Percentiles rank a stretch among this genome's conserved stretches.
These are phyloP conservation scores for Diaporthe ampelina DNA, from an alignment of 2,329 filamentous ascomycete genomes.

Conservation along the genomic window DNA sequence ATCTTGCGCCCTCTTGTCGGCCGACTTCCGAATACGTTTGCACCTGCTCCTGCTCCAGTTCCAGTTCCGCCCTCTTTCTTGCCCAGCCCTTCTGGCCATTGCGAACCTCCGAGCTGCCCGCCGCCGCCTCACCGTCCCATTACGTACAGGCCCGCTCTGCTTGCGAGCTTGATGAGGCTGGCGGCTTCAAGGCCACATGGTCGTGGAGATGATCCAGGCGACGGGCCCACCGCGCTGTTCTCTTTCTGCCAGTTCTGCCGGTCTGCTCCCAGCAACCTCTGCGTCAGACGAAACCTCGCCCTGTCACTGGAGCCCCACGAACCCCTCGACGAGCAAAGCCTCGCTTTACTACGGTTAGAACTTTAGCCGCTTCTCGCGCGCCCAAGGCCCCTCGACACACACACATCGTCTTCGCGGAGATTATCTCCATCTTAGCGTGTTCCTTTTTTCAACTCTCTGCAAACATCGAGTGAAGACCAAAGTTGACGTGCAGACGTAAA, in stretches of 20 bases:
- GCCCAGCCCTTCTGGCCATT: background rate
- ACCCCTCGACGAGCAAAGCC: slow-evolving; percentile 12
- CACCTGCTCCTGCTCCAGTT: background rate
- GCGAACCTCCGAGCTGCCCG: slow-evolving; percentile 32
- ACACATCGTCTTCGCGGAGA: background rate
- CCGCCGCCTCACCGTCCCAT: slow-evolving; percentile 24
- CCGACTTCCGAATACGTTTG: slow-evolving; percentile 34
- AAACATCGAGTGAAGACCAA: background rate
- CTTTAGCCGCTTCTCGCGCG: slow-evolving; percentile 25
- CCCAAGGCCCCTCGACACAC: background rate
- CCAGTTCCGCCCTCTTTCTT: background rate
- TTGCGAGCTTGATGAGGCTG: slow-evolving; percentile 27
- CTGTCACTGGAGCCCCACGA: slow-evolving; percentile 17
- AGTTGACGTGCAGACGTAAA: background rate
- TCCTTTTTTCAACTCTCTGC: background rate
- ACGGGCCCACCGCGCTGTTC: background rate
- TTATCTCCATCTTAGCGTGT: background rate
- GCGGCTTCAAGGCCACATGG: slow-evolving; percentile 23
- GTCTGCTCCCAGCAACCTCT: background rate
- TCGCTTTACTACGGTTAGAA: background rate
- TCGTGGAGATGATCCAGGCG: slow-evolving; percentile 7
- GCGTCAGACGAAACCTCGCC: slow-evolving; percentile 27
- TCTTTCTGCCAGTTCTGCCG: slow-evolving; percentile 3
- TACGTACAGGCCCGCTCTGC: slow-evolving; percentile 40
- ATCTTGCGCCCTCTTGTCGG: slow-evolving; percentile 25